phyloP scores from a whole-genome alignment of 1,284 basidiomycete genomes.

The Malassezia nana region DNA sequence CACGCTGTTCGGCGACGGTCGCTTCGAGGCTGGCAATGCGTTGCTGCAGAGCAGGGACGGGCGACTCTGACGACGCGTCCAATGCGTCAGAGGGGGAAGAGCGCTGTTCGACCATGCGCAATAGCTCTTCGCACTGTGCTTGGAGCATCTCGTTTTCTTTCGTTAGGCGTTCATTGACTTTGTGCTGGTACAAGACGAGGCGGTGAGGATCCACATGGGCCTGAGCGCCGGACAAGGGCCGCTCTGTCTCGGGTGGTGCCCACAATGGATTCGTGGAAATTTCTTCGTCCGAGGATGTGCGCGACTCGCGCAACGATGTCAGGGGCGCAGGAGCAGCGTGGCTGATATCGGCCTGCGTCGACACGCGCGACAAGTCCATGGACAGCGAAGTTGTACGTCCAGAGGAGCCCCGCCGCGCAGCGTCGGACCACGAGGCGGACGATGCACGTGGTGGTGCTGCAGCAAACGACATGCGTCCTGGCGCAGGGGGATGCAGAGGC shows the following conservation, averaged over 20 bases:
- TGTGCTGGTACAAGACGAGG: slow-evolving; percentile 15
- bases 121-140: slow-evolving; percentile 8
- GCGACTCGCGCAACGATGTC: neutral
- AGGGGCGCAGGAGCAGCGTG: neutral
- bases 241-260: neutral
- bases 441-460: neutral
- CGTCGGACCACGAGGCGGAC: neutral
- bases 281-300: neutral
- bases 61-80: neutral
- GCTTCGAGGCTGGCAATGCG: slow-evolving; percentile 4
- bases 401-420: neutral
- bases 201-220: slow-evolving; percentile 12
- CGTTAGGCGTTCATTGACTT: slow-evolving; percentile 13
- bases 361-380: neutral
- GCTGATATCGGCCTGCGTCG: neutral
- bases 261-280: neutral
- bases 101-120: slow-evolving; percentile 3
- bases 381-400: neutral
- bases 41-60: no score
- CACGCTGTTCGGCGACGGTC: neutral
- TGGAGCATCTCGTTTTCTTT: slow-evolving; percentile 17
- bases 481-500: slow-evolving; percentile 3
- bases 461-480: neutral
- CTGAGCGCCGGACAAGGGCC: neutral
- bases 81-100: neutral